Base-by-base conservation (phyloP, 257 asterid species). In the Solanum ossicruentum region DNA sequence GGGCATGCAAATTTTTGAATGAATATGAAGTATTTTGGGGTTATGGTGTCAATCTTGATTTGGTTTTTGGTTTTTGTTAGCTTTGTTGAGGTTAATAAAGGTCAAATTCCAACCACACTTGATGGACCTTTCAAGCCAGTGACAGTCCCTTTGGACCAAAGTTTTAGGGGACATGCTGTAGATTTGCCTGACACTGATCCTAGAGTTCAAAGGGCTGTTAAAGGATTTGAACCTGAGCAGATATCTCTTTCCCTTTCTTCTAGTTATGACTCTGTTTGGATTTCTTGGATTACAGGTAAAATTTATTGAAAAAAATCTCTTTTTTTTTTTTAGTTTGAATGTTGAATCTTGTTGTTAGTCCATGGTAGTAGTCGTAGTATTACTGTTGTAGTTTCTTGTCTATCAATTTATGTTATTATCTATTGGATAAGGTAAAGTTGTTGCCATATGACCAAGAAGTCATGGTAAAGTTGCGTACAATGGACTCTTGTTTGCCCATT, bases 251-350 rank as follows among this genome's bases (percentile, higher is more conserved):
- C 99, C 49, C 94, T 96, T 85, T 96, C 99, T 84, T 90, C 95
- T 45, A 88, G 83, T 85, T 75, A 91, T 86, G 90, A 91, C 85
- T 95, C 99, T 10, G 90, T 92, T 61, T 96, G 99, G 99, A 86
- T 96, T 86, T 96, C 99, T 65, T 96, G 99, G 99, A 86, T 96
- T 72, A 93, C 98, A 86, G 99, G 99, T 96, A 85, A 5, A 63
- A 47, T 15, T 51, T 5, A 16, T 51, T 36, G 5, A 36, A 36
- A 36, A 36, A 36, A 4, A 16, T 10, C 7, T 2, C 5, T 12
- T 49, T 18, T 26, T 12, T 49, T 18, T 26, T 26, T 4, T 26
- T 10, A n/a, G 80, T 71, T 41, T 66, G 47, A 36, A 5, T 18
- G 45, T 2, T 6, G 2, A 63, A 65, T 12, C 18, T 65, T 65